These are phyloP conservation scores for Raphanus sativus DNA, from an alignment of 345 rosid species.

Conservation along the genomic window DNA sequence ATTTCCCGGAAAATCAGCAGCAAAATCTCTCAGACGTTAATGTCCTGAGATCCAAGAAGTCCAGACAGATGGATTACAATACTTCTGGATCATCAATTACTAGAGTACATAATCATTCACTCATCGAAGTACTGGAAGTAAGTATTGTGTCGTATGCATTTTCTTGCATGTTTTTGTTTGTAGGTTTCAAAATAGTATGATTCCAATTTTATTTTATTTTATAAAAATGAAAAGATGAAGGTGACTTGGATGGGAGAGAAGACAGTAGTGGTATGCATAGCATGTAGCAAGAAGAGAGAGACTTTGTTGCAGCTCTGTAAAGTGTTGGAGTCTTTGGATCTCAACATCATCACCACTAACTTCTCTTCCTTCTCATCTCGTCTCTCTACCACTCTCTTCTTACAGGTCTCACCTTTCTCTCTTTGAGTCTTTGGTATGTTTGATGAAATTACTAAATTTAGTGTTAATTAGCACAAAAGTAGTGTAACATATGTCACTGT, in stretches of 20 bases:
- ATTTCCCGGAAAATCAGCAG: constrained; percentile 34
- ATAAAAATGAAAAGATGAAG: constrained; percentile 46
- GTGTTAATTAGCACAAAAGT: neutral
- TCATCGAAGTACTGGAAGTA: constrained; percentile 64
- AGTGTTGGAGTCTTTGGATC: constrained; percentile 76
- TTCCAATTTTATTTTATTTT: neutral
- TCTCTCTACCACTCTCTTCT: constrained; percentile 70
- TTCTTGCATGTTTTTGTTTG: neutral
- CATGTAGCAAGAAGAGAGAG: constrained; percentile 71
- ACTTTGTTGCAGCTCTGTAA: constrained; percentile 83
- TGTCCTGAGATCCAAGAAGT: constrained; percentile 61
- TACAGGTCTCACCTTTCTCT: constrained; percentile 48
- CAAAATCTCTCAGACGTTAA: constrained; percentile 7
- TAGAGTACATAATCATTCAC: constrained; percentile 36
- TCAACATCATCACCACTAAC: constrained; percentile 74
- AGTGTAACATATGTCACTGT: neutral
- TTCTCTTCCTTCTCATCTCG: constrained; percentile 66
- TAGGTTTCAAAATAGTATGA: neutral
- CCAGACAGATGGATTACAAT: constrained; percentile 43
- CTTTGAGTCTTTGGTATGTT: too few relatives aligned
- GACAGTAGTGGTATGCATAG: constrained; percentile 68
- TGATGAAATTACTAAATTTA: too few relatives aligned
- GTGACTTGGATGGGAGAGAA: constrained; percentile 74
- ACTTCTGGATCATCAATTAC: constrained; percentile 41
- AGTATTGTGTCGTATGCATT: neutral